A percentile compares a stretch with the other conserved stretches of the same genome.
These are phyloP conservation scores for Aureobasidium pullulans DNA, from an alignment of 2,329 filamentous ascomycete genomes.

Conservation along the genomic window DNA sequence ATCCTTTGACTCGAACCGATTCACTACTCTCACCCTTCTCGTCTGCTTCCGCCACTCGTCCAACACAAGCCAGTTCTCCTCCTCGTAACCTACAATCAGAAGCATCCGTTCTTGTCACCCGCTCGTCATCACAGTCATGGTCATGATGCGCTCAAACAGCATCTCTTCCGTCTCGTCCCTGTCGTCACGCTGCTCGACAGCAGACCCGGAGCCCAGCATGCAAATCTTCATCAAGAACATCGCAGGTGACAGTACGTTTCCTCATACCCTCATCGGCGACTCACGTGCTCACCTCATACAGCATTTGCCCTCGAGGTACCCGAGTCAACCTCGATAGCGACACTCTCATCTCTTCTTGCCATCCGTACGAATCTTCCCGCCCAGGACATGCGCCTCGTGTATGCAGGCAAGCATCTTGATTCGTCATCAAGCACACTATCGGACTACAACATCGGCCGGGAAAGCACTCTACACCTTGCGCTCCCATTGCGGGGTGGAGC, in stretches of 20 bases:
- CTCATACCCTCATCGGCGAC: constrained; percentile 13
- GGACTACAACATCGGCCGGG: constrained; percentile 41
- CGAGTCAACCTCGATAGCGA: constrained; percentile 45
- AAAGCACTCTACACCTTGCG: constrained; percentile 47
- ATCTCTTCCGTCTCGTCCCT: constrained; percentile 29
- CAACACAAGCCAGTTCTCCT: constrained; percentile 22
- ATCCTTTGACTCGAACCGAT: not conserved
- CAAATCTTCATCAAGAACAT: constrained; percentile 57
- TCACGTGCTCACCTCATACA: constrained; percentile 26
- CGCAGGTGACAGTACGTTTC: constrained; percentile 48
- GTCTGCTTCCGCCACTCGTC: not conserved
- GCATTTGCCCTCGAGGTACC: constrained; percentile 52
- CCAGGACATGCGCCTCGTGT: constrained; percentile 47
- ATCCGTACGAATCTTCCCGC: constrained; percentile 49
- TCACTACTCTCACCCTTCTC: not conserved
- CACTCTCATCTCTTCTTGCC: constrained; percentile 50
- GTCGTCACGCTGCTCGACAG: constrained; percentile 29
- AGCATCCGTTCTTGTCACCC: constrained; percentile 21
- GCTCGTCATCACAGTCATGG: constrained; percentile 17
- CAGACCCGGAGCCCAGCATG: constrained; percentile 46
- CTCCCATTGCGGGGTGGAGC: constrained; percentile 52
- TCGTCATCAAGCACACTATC: constrained; percentile 36
- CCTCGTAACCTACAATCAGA: constrained; percentile 28
- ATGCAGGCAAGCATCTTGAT: constrained; percentile 51
- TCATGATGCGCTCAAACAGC: constrained; percentile 36